Evolutionary conservation across 768 basidiomycete species (phyloP), one percentile per base, ranked within the genome.

Genomic region (Lentinula guzmanii): DNA sequence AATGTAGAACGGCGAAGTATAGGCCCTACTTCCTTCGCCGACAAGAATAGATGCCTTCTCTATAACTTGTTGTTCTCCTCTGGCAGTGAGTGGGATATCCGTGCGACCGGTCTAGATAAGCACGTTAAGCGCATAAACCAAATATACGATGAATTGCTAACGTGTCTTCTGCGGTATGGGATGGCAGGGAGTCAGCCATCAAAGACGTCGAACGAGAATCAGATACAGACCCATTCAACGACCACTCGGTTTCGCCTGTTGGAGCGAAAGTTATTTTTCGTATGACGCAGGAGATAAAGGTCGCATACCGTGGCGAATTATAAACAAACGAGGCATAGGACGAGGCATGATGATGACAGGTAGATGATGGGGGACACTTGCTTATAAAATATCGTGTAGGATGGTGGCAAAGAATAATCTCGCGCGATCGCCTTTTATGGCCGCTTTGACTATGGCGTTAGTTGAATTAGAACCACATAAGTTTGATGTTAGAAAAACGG

Each of bases 201-300:
- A 37, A 3, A 24, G 56, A 42, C 48, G 54, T 61, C 56, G 34
- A 48, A 21, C 15, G 52, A 34, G 31, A 24, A 51, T 48, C 21
- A 37, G 55, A 31, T 31, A 73, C 83, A 71, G 61, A 87, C 85
- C 93, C 94, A 66, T 90, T 94, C 48, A 89, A 68, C 16, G 91
- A 92, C 94, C 95, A 98, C 71, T 95, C 95, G 1, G 95, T 98
- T 77, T 97, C 90, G 35, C 93, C 91, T 93, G 11, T 16, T 58
- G 10, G 21, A 58, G 13, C 7, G 43, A 57, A 5, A 60, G 61
- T 5, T 24, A 43, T 53, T n/a, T 18, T 4, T 24, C 11, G 11
- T 34, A 34, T 48, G 39, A 21, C 50, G n/a, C 9, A 28, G 34
- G 39, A 21, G 41, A 15, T 15, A 41, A 16, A 21, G 52, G 54